Base-by-base conservation (phyloP, 805 yeast genomes). In the Cyberlindnera americana region DNA sequence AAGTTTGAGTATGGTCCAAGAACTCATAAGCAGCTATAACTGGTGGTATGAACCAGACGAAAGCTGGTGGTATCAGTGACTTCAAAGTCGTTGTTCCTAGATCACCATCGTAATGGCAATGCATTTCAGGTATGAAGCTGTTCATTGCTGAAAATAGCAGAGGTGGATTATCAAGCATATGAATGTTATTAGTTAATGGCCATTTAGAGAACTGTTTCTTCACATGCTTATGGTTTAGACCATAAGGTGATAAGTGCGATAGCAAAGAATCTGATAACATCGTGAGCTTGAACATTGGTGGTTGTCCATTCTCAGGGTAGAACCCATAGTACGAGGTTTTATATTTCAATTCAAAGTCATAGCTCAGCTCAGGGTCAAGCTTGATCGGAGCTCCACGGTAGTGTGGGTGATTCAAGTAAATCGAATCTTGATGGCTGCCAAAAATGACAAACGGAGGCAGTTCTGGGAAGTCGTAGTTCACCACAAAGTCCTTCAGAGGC, bases 181-280 rank as follows among this genome's bases (percentile, higher is more conserved):
- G 55, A 23, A 53, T 53, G 29, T 51, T 46, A 30, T 50, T 51
- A 13, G 50, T 51, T 29, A 53, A 36, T 10, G 57, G 57, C 57
- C 57, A 53, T n/a, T 32, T 7, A 12, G 49, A 31, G 35, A 48
- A 52, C 10, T 39, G 43, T n/a, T 49, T 47, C 19, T 30, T 33
- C 5, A 15, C 21, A 27, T 15, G 46, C 38, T 30, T 47, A 40
- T n/a, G 50, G 22, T 17, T 33, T 11, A 37, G 16, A 5, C 36
- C 45, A 23, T 41, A 41, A 31, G 31, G 45, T 29, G 46, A 42
- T 5, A 42, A 32, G 6, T 42, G 32, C 5, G 41, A 19, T 1
- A 52, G 35, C 3, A 52, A 19, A 6, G 43, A n/a, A n/a, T 46
- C 43, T 4, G 55, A 43, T 1, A 52, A 42, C 10, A 53, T 37